Base-by-base conservation (phyloP, 306 rosid species). In the Quillaja saponaria region DNA sequence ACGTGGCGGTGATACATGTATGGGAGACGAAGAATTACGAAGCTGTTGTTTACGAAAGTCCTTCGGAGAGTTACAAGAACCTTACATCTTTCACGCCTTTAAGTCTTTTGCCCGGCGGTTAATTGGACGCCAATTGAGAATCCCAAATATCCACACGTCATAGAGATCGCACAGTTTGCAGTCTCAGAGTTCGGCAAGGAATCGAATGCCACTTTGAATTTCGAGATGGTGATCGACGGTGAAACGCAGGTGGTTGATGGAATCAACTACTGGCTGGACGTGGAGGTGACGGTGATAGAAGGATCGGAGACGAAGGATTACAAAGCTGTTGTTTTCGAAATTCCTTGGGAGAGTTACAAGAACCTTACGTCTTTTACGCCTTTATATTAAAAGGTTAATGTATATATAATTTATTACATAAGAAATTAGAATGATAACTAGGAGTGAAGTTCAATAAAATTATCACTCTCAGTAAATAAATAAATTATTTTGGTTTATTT, bases 1-100 rank as follows among this genome's bases (percentile, higher is more conserved):
- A 68, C 7, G n/a, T 87, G n/a, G 16, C 41, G 15, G 76, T 73
- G 0, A 63, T 68, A 11, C 72, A 51, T 1, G 65, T 37, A 11
- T 16, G 65, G 12, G 45, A 17, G 34, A 2, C 69, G 9, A 46
- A 50, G 18, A 25, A 67, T 0, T 85, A 82, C 15, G 42, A 61
- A 15, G 84, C 79, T 4, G 1, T 61, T 0, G 82, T 85, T 3
- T 72, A 54, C 56, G 92, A 82, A 13, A 71, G 68, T 40, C 0
- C 61, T 0, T 78, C 79, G 81, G 15, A 25, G 59, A 47, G 67
- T 53, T 60, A 8, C 20, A 34, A 13, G 58, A 66, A 76, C 38
- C 73, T 86, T 6, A 74, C 82, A 20, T 82, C 94, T 7, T 86
- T 86, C 13, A 34, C 55, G 34, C 57, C 54, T 0, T 10, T n/a